Conservation (phyloP, 2,329 filamentous ascomycete species). For the Hortaea werneckii region DNA sequence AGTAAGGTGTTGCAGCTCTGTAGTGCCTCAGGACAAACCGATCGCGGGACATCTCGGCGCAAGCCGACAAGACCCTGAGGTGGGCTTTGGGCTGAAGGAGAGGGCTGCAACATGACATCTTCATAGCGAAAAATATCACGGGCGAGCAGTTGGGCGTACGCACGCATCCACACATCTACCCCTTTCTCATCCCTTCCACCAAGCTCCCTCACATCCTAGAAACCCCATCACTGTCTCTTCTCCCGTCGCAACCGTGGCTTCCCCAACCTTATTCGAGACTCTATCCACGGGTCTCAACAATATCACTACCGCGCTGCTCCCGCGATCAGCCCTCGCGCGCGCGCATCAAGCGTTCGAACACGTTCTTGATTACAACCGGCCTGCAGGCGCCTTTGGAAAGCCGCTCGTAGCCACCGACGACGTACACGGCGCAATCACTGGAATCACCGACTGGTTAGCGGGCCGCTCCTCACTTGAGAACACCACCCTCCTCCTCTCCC, state of each 20-base stretch:
- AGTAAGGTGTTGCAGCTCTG: too few species aligned
- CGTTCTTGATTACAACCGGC: neutral
- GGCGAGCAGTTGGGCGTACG: too few species aligned
- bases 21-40: neutral
- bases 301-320: conserved; percentile 5
- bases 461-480: conserved; percentile 20
- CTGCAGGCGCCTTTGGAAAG: neutral
- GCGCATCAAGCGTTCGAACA: conserved; percentile 1
- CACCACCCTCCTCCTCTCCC: conserved; percentile 22
- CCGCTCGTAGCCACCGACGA: conserved; percentile 3
- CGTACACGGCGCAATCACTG: neutral
- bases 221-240: too few species aligned
- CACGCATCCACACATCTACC: too few species aligned
- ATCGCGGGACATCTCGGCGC: neutral
- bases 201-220: too few species aligned
- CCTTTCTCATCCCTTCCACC: too few species aligned
- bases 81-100: too few species aligned
- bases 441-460: conserved; percentile 15
- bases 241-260: neutral
- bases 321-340: neutral
- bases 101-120: neutral
- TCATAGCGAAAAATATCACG: neutral
- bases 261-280: neutral
- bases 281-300: neutral
- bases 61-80: too few species aligned